Evolutionary conservation across 106 monocot species (phyloP).

Genomic region (Xerophyta viscosa): DNA sequence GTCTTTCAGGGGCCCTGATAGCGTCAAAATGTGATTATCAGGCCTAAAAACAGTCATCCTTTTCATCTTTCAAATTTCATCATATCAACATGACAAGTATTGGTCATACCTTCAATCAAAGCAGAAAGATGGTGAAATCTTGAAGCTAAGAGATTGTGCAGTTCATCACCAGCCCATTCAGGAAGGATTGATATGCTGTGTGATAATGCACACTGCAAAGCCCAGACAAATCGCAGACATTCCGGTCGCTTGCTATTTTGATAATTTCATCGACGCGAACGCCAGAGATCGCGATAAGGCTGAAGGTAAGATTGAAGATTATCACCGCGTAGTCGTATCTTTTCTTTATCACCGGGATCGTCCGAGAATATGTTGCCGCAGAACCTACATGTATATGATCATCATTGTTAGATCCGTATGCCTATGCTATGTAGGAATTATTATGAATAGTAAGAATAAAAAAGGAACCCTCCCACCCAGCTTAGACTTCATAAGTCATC

Average conservation of each 20-base stretch:
- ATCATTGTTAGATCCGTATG: no score
- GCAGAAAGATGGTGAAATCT: neutral
- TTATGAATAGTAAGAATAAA: no score
- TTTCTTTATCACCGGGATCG: neutral
- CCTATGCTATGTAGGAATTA: no score
- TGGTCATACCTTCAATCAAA: neutral
- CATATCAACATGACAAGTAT: no score
- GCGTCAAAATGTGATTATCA: no score
- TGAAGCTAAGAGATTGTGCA: neutral
- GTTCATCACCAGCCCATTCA: conserved; percentile 1
- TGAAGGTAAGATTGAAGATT: conserved; percentile 4
- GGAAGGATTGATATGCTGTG: neutral
- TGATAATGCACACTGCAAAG: neutral
- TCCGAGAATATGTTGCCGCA: conserved; percentile 3
- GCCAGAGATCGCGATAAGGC: conserved; percentile 4
- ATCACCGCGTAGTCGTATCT: conserved; percentile 6
- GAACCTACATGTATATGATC: neutral
- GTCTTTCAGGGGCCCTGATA: no score
- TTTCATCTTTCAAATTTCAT: no score
- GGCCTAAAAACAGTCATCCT: no score
- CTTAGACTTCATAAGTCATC: no score
- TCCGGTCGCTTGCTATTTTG: neutral
- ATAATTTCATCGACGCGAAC: neutral
- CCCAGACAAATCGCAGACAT: neutral
- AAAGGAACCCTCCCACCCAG: no score